Evolutionary conservation across 2,329 filamentous ascomycete species (phyloP), one percentile per base, ranked within the genome.

Genomic region (Macrophomina pseudophaseolina): DNA sequence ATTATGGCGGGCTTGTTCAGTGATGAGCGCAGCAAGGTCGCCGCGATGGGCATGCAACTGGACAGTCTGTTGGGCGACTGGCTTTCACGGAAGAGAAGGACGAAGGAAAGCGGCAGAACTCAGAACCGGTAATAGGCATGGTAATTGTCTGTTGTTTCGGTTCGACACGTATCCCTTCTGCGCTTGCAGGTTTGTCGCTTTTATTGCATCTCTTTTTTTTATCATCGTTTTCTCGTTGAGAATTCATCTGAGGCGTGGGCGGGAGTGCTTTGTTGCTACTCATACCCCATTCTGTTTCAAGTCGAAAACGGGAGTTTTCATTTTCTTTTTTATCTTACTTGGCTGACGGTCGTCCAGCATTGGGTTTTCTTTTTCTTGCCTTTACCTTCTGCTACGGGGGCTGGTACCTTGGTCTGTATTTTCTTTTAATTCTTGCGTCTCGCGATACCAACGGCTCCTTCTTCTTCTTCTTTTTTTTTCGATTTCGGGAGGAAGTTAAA

Each of bases 1-100:
- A 85, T 97, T 52, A 92, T 91, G 60, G 88, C 88, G 14, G 87
- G 88, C 28, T 81, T 98, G 65, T 98, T 96, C 81, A 89, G 88
- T 59, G 92, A 97, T 75, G 92, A 97, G 79, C 94, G 93, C 74
- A 91, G 91, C 71, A 91, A 91, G 74, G 80, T 98, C 74, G 90
- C 90, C 63, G 92, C 95, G 75, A 94, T 99, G 79, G 94, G 92
- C 67, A 91, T 90, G 81, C 90, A 94, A 84, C 85, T 98, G 71
- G 94, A 99, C 80, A 88, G 91, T 23, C 89, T 97, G 87, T 86
- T 97, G 52, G 90, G 90, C 71, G 89, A 92, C 73, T 94, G 92
- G 90, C 83, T 97, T 70, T 78, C 81, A 59, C 82, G 80, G 68
- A 82, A 82, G 68, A 73, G 72, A 69, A 76, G 66, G 28, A 58